Evolutionary conservation across 306 rosid species (phyloP), one percentile per base, ranked within the genome.

Genomic region (Castanea crenata): DNA sequence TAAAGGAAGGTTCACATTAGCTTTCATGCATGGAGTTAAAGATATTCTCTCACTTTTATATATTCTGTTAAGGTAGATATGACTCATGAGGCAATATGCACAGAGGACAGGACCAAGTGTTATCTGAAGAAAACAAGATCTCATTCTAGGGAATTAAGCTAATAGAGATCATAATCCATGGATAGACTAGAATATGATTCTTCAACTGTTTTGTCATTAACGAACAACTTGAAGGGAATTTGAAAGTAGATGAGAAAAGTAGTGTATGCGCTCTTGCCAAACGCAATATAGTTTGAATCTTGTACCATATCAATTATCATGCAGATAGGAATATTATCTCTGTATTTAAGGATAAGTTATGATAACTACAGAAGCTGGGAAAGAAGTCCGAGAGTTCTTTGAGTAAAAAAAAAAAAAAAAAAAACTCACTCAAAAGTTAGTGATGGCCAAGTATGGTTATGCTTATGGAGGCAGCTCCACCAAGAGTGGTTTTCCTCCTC

Each of bases 371-470:
- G 15, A 73, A 23, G 2, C 15, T 3, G 6, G 55, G 34, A 5
- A 55, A n/a, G 52, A 51, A 8, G 29, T 7, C 31, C 13, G 11
- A 23, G 19, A 41, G 38, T 3, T 41, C 52, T 54, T 56, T 20
- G 64, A 27, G 74, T 12, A 20, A 80, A 29, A 55, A 5, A 52
- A 25, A 8, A n/a, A n/a, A 21, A 21, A 21, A 56, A 25, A 8
- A 41, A 41, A 7, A 75, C 5, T 63, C 27, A 29, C 32, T 76
- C 31, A 27, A 55, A 71, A 31, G 29, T 56, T 59, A 63, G 51
- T 68, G 62, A 92, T 92, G 97, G 82, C 68, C 4, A 61, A 49
- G 78, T 87, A 59, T 78, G 80, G 82, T 31, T 81, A 41, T 31
- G 5, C 57, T 1, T 75, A 82, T 65, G 69, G 44, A 64, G 70